Conservation (phyloP, 306 rosid species). For the Vachellia collinsii region DNA sequence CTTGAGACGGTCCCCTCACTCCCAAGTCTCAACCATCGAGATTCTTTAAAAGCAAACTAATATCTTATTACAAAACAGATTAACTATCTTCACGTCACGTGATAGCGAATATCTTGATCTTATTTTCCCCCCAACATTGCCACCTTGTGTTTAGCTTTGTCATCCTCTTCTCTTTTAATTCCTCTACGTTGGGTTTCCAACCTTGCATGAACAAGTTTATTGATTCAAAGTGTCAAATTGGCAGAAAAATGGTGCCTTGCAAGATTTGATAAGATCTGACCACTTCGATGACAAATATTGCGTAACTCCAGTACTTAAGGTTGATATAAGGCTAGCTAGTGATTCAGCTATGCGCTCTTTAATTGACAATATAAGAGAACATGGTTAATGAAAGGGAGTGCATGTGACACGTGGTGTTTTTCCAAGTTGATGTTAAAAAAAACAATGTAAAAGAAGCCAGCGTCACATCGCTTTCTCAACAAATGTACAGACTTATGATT, state of each 20-base stretch:
- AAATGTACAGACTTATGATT: slow-evolving; percentile 42
- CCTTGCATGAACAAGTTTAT: slow-evolving; percentile 18
- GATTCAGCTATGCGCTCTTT: slow-evolving; percentile 25
- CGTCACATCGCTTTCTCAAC: slow-evolving; percentile 39
- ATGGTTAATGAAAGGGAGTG: slow-evolving; percentile 29
- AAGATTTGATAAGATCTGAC: slow-evolving; percentile 20
- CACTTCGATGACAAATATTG: slow-evolving; percentile 25
- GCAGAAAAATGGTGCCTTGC: slow-evolving; percentile 35
- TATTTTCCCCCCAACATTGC: neutral
- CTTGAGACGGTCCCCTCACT: neutral
- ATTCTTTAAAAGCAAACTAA: neutral
- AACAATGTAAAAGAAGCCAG: slow-evolving; percentile 9
- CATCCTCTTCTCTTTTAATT: neutral
- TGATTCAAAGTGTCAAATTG: neutral
- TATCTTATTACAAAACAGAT: neutral
- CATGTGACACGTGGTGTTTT: slow-evolving; percentile 32
- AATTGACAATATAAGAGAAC: slow-evolving; percentile 38
- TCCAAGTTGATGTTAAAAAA: slow-evolving; percentile 23
- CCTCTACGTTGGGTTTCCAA: neutral
- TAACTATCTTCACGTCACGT: neutral
- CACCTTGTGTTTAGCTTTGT: neutral
- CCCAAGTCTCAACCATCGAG: neutral
- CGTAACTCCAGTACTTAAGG: neutral
- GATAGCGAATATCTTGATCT: neutral
- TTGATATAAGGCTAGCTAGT: slow-evolving; percentile 28